Evolutionary conservation across 2,329 filamentous ascomycete species (phyloP).

Genomic region (Bretziella fagacearum): DNA sequence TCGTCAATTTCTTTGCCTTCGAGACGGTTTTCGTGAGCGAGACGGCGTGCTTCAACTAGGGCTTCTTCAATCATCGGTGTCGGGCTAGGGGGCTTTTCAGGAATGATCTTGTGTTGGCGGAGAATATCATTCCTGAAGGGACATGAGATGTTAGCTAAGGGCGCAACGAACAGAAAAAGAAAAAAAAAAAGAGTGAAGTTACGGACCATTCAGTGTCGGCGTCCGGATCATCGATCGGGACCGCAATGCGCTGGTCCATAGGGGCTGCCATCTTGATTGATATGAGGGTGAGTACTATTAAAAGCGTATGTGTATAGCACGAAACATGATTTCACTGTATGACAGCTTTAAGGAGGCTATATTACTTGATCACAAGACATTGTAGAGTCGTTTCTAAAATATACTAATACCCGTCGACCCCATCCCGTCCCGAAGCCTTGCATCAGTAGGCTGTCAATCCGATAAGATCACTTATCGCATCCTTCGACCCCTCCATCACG

Average conservation of each 20-base stretch:
- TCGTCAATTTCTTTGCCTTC: conserved; percentile 93
- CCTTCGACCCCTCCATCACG: conserved; percentile 2
- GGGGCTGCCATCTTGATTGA: conserved; percentile 39
- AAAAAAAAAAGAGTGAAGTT: not conserved
- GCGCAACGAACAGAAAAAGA: not conserved
- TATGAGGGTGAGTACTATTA: not conserved
- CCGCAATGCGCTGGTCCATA: conserved; percentile 47
- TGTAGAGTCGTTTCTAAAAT: too few species aligned
- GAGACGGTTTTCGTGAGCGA: conserved; percentile 81
- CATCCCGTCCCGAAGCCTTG: not conserved
- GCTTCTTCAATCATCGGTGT: conserved; percentile 95
- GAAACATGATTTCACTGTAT: not conserved
- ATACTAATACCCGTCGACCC: too few species aligned
- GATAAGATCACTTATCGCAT: conserved; percentile 4
- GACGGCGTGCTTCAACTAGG: conserved; percentile 60
- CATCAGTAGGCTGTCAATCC: not conserved
- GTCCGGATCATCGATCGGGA: conserved; percentile 87
- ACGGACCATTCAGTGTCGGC: conserved; percentile 90
- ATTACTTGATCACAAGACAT: too few species aligned
- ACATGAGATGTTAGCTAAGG: not conserved
- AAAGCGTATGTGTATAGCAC: not conserved
- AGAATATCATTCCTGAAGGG: conserved; percentile 82
- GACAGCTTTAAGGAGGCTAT: not conserved
- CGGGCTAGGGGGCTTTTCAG: conserved; percentile 91
- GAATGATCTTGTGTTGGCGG: conserved; percentile 88